Base-by-base conservation (phyloP, 345 rosid species). In the Arabidopsis arenosa region DNA sequence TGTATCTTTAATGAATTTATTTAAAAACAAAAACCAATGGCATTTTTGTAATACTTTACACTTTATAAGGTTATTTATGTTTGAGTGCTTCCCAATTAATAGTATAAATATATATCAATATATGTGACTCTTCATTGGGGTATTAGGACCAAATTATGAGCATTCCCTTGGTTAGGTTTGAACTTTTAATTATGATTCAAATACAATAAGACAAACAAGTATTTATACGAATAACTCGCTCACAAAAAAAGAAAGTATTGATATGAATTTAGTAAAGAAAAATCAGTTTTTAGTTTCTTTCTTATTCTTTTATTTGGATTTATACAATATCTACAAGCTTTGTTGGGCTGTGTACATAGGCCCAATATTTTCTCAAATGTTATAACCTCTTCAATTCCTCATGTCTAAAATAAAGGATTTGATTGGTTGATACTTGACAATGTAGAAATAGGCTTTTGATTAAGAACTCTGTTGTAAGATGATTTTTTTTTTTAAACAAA, bases 71-170 rank as follows among this genome's bases (percentile, higher is more conserved):
- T n/a, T n/a, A n/a, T n/a, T n/a, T n/a, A n/a, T n/a, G n/a, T n/a
- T n/a, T n/a, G n/a, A n/a, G n/a, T n/a, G n/a, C n/a, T n/a, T n/a
- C n/a, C n/a, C n/a, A n/a, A n/a, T n/a, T n/a, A n/a, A n/a, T n/a
- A n/a, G n/a, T n/a, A n/a, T n/a, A n/a, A n/a, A n/a, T n/a, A n/a
- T n/a, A n/a, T n/a, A n/a, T n/a, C n/a, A n/a, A n/a, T n/a, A n/a
- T n/a, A 56, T 62, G 36, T 26, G 76, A 43, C 80, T 70, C 72
- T 77, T 70, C 80, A 57, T 26, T 36, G 39, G 37, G 39, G 71
- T 39, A 56, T 63, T 58, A 55, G 64, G 80, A 39, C 80, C 72
- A 77, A 63, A 18, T 54, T 45, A 12, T 45, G 30, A 69, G 43
- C 26, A 28, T 36, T 55, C n/a, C 14, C 12, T 26, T 70, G 6